Percentiles rank a stretch among this genome's conserved stretches.
phyloP scores from a whole-genome alignment of 176 grass and related monocot genomes.

The Alloteropsis semialata region DNA sequence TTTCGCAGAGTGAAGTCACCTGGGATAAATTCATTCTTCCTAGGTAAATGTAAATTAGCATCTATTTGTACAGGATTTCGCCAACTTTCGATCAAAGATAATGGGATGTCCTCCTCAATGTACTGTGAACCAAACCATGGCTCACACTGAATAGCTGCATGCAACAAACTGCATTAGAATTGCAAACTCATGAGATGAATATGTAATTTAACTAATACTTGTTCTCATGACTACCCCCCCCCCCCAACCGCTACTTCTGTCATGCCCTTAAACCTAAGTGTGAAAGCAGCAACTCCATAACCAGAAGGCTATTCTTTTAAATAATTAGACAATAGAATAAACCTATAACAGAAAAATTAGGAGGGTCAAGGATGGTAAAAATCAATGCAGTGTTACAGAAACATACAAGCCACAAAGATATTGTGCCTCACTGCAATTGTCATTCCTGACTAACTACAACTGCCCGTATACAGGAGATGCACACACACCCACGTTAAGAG shows the following conservation, averaged over 20 bases:
- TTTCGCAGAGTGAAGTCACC: constrained; percentile 67
- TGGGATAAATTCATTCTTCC: constrained; percentile 87
- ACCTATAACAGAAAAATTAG: not conserved
- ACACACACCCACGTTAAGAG: not conserved
- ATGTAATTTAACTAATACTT: constrained; percentile 21
- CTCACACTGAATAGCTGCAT: constrained; percentile 72
- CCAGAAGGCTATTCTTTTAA: constrained; percentile 3
- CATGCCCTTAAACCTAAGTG: constrained; percentile 16
- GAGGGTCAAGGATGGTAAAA: constrained; percentile 1
- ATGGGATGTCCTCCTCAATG: constrained; percentile 81
- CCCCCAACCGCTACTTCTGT: not conserved
- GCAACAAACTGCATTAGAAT: constrained; percentile 35
- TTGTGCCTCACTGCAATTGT: not conserved
- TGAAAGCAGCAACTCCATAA: not conserved
- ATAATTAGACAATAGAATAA: constrained; percentile 6
- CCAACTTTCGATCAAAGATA: constrained; percentile 77
- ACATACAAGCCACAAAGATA: not conserved
- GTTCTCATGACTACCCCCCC: not conserved
- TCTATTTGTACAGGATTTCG: constrained; percentile 57
- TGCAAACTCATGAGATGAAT: constrained; percentile 4
- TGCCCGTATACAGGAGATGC: not conserved
- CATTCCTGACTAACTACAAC: not conserved
- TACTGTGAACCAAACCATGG: constrained; percentile 95
- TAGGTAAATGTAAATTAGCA: constrained; percentile 70
- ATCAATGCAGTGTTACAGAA: not conserved